Base-by-base conservation (phyloP, 1,284 basidiomycete species). In the Ceratobasidium sp. region DNA sequence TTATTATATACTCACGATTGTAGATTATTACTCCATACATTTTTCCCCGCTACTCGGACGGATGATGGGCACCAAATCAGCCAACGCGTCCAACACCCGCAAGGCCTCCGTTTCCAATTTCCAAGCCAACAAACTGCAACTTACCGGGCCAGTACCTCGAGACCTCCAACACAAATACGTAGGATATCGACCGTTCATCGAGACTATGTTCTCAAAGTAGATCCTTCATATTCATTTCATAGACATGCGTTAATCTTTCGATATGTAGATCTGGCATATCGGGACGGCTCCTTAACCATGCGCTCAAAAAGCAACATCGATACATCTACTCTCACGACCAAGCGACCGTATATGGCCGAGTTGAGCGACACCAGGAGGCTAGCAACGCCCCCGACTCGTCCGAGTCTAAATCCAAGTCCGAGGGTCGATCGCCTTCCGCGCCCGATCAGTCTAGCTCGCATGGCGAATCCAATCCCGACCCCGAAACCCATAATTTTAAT, bases 141-240 rank as follows among this genome's bases (percentile, higher is more conserved):
- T 84, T 6, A 72, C 76, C 2, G 83, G 83, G 0, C 82, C 83
- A 1, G 78, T 81, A 3, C 82, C 83, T 0, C 75, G 78, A 31
- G 76, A 79, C 49, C 77, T 84, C 15, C 80, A 81, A 29, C 81
- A 81, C 73, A 79, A 80, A 27, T 84, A 81, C 72, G 82, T 84
- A 69, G 81, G 81, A 35, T 84, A 82, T 74, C 78, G 77, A 50
- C 74, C 78, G 3, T 82, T 83, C 70, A 78, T 84, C 54, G 77
- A 77, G 60, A 78, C 77, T 38, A 81, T 84, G 78, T 84, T 83
- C 74, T 74, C 75, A 31, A 73, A 73, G 22, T 75, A 73, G 38
- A 40, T 40, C 58, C 45, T 38, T 12, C 32, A 6, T 7, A 17
- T 32, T 13, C n/a, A 3, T 15, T 34, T 3, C 29, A 32, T 2